A percentile compares a stretch with the other conserved stretches of the same genome.
Conservation (phyloP, 2,329 filamentous ascomycete species). For the Akanthomyces uredinophilus region DNA sequence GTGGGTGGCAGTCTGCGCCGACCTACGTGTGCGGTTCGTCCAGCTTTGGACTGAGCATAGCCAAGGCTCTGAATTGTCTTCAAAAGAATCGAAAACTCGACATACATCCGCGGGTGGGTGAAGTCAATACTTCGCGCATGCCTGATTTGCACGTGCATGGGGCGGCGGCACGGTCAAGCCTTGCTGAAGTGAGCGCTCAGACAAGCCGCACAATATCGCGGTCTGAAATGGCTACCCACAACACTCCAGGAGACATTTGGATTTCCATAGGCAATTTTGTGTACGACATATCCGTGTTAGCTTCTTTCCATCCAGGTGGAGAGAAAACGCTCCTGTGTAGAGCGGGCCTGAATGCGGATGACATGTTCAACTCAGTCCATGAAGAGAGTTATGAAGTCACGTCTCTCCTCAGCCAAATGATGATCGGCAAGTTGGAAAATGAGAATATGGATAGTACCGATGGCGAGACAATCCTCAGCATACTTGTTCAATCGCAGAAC, state of each 20-base stretch:
- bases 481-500: not conserved
- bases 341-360: not conserved
- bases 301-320: not conserved
- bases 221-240: not conserved
- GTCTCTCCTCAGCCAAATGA: not conserved
- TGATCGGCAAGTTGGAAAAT: not conserved
- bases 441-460: not conserved
- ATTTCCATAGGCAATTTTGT: not conserved
- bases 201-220: not conserved
- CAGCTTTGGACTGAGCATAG: not conserved
- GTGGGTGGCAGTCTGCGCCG: not conserved
- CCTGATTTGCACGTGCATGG: not conserved
- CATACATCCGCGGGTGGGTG: not conserved
- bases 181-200: not conserved
- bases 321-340: conserved; percentile 1
- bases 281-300: not conserved
- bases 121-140: not conserved
- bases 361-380: conserved; percentile 4
- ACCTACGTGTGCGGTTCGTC: conserved; percentile 2
- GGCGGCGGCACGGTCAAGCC: not conserved
- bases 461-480: not conserved
- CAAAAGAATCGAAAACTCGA: not conserved
- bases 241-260: conserved; percentile 3
- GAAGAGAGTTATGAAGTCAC: not conserved
- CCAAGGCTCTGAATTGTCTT: not conserved